Evolutionary conservation across 805 yeast species (phyloP).

Genomic region (Wickerhamiella azymoides): DNA sequence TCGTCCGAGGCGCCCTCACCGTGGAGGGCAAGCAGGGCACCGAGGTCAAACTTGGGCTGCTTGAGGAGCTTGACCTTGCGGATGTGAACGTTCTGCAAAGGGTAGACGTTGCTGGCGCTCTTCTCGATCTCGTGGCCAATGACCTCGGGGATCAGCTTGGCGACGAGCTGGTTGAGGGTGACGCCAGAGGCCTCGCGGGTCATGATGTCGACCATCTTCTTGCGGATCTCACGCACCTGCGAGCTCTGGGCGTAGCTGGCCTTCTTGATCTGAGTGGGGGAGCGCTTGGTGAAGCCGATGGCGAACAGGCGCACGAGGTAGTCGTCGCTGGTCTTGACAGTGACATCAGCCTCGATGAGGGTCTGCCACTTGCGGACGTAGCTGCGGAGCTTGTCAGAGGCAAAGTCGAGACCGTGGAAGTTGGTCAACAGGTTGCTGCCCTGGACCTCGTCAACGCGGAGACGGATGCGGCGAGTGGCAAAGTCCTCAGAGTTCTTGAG

Average conservation of each 20-base stretch:
- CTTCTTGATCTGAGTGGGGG: conserved; percentile 93
- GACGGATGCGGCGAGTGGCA: conserved; percentile 92
- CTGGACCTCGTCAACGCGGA: conserved; percentile 98
- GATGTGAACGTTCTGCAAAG: conserved; percentile 96
- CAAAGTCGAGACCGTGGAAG: conserved; percentile 99
- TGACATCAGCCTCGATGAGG: conserved; percentile 92
- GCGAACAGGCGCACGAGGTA: conserved; percentile 92
- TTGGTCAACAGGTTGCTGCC: conserved; percentile 97
- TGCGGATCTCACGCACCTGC: conserved; percentile 93
- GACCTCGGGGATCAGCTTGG: conserved; percentile 96
- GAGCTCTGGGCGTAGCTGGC: conserved; percentile 96
- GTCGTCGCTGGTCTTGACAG: conserved; percentile 96
- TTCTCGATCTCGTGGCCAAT: conserved; percentile 97
- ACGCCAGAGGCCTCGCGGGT: conserved; percentile 90
- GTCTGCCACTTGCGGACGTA: conserved; percentile 99
- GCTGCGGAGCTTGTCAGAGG: conserved; percentile 94
- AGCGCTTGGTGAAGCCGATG: conserved; percentile 97
- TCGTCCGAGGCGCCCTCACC: conserved; percentile 85
- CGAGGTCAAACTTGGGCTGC: conserved; percentile 97
- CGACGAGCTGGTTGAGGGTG: conserved; percentile 90
- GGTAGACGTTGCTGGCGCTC: conserved; percentile 88
- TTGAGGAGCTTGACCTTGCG: conserved; percentile 97
- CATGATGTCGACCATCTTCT: conserved; percentile 91
- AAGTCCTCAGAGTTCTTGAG: conserved; percentile 98
- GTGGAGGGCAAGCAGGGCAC: conserved; percentile 90